A percentile compares a stretch with the other conserved stretches of the same genome.
Evolutionary conservation across 2,329 filamentous ascomycete genomes (phyloP).

Genomic region (Colletotrichum trifolii): DNA sequence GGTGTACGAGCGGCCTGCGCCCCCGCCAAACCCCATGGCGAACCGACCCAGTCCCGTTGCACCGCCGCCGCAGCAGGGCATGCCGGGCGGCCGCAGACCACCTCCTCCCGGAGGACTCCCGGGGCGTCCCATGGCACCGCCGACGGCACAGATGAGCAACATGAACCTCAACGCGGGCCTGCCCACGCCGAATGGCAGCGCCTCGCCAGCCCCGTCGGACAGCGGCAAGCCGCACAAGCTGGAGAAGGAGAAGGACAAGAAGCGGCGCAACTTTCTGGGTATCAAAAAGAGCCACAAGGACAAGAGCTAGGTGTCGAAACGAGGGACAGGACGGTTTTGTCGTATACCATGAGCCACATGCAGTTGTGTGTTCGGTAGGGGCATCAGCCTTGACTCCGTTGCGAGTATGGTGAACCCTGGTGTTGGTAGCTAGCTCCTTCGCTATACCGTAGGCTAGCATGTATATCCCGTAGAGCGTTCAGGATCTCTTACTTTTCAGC

Average conservation of each 20-base stretch:
- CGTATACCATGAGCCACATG: no score
- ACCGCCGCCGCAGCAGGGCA: constrained; percentile 36
- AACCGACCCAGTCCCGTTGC: constrained; percentile 43
- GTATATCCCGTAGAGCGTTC: no score
- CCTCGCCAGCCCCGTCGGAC: constrained; percentile 41
- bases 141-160: constrained; percentile 65
- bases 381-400: background rate
- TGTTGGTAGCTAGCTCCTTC: constrained; percentile 4
- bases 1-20: constrained; percentile 79
- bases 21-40: constrained; percentile 56
- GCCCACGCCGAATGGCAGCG: constrained; percentile 31
- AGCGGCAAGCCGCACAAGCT: constrained; percentile 60
- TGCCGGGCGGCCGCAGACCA: constrained; percentile 42
- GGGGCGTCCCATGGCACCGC: constrained; percentile 53
- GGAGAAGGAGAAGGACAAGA: constrained; percentile 74
- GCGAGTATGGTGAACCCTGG: constrained; percentile 26
- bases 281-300: constrained; percentile 63
- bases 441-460: background rate
- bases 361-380: background rate
- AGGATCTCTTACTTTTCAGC: no score
- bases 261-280: constrained; percentile 68
- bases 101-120: constrained; percentile 47
- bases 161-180: constrained; percentile 60
- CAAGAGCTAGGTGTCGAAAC: constrained; percentile 4
- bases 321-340: background rate